Percentiles rank a stretch among this genome's conserved stretches.
phyloP scores from a whole-genome alignment of 495 filamentous ascomycete species.

The Xylaria intraflava region DNA sequence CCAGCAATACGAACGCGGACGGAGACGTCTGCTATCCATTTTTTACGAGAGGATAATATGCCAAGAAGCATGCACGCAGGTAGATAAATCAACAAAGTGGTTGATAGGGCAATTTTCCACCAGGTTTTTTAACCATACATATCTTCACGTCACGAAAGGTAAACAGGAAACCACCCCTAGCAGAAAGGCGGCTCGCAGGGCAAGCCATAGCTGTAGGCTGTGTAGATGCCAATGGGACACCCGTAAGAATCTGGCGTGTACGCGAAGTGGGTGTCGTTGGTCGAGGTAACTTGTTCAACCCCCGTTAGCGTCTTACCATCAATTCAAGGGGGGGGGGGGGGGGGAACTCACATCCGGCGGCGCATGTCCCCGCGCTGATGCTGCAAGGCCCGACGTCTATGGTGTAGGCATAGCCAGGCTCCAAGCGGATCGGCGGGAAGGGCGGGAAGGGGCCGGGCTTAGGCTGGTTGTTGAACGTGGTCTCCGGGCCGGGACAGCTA shows the following conservation, averaged over 20 bases:
- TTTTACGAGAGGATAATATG: too few relatives aligned
- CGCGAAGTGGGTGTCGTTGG: slow-evolving; percentile 8
- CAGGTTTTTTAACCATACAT: too few relatives aligned
- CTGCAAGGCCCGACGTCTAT: slow-evolving; percentile 23
- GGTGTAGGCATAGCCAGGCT: slow-evolving; percentile 23
- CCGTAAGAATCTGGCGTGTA: slow-evolving; percentile 3
- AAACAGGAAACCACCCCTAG: neutral
- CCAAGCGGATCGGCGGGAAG: slow-evolving; percentile 22
- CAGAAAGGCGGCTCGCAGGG: slow-evolving; percentile 2
- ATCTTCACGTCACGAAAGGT: too few relatives aligned
- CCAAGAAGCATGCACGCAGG: too few relatives aligned
- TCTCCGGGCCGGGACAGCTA: slow-evolving; percentile 17
- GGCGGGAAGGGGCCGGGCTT: slow-evolving; percentile 12
- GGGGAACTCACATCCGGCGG: slow-evolving; percentile 16
- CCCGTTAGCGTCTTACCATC: neutral
- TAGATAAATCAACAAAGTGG: too few relatives aligned
- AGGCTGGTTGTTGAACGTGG: slow-evolving; percentile 22
- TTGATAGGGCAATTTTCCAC: too few relatives aligned
- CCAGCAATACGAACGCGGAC: too few relatives aligned
- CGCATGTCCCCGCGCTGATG: slow-evolving; percentile 17
- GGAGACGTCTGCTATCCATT: too few relatives aligned
- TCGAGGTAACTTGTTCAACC: slow-evolving; percentile 6
- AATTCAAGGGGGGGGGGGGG: too few relatives aligned
- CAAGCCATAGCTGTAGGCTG: slow-evolving; percentile 6
- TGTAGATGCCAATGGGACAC: slow-evolving; percentile 11